phyloP scores from a whole-genome alignment of 2,329 filamentous ascomycete species.

The Acarospora socialis region DNA sequence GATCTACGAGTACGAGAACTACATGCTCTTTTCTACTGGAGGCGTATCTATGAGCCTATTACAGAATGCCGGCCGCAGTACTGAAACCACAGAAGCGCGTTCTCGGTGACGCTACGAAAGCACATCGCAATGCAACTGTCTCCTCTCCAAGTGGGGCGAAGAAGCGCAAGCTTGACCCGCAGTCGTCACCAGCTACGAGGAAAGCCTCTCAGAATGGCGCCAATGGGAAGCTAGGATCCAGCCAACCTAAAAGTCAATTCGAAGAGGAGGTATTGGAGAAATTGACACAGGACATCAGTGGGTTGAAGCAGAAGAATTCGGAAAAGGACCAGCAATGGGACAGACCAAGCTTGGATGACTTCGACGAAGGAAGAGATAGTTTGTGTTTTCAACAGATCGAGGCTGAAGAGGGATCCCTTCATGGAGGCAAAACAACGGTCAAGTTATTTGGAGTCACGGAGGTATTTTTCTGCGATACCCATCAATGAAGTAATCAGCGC shows the following conservation, averaged over 20 bases:
- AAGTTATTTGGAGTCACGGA: constrained; percentile 90
- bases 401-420: constrained; percentile 71
- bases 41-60: no score
- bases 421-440: constrained; percentile 62
- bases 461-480: constrained; percentile 26
- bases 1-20: background rate
- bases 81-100: constrained; percentile 54
- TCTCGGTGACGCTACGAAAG: constrained; percentile 52
- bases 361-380: constrained; percentile 49
- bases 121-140: constrained; percentile 41
- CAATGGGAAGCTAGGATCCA: constrained; percentile 52
- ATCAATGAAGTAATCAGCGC: no score
- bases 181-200: constrained; percentile 31
- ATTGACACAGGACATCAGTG: constrained; percentile 82
- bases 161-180: constrained; percentile 64
- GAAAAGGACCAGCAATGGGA: constrained; percentile 94
- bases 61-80: constrained; percentile 27
- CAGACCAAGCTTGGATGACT: constrained; percentile 45
- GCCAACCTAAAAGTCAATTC: constrained; percentile 77
- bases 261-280: constrained; percentile 91
- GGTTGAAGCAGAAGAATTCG: constrained; percentile 69
- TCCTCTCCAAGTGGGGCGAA: constrained; percentile 48
- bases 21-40: no score
- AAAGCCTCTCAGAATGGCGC: constrained; percentile 49
- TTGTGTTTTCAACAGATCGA: constrained; percentile 96